Conservation (phyloP, 495 filamentous ascomycete species). For the Eremomyces bilateralis region DNA sequence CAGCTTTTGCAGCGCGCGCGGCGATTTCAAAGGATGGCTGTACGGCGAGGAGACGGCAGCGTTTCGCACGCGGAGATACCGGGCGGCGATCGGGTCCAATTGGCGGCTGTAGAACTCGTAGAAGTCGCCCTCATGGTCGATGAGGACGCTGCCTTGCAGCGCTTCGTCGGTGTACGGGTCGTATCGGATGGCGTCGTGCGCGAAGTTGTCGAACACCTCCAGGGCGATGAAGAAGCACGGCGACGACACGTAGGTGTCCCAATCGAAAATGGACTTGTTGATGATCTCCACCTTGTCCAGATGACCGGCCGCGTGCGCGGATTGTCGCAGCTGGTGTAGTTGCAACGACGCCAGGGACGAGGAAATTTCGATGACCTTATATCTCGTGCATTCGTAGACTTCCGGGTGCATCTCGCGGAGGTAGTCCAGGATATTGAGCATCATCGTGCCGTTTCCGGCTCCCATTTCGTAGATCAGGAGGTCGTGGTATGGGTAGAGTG, state of each 20-base stretch:
- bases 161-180: constrained; percentile 50
- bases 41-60: constrained; percentile 33
- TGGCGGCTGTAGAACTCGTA: constrained; percentile 68
- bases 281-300: constrained; percentile 74
- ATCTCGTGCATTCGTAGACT: constrained; percentile 87
- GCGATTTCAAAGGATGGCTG: constrained; percentile 29
- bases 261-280: constrained; percentile 86
- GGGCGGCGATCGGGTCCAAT: constrained; percentile 62
- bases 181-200: constrained; percentile 84
- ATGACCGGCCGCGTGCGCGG: constrained; percentile 49
- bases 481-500: constrained; percentile 86
- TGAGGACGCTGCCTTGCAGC: constrained; percentile 67
- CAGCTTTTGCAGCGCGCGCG: constrained; percentile 33
- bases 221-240: constrained; percentile 98
- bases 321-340: constrained; percentile 39
- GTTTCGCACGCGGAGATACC: constrained; percentile 63
- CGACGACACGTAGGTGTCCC: constrained; percentile 60
- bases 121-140: constrained; percentile 73
- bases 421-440: constrained; percentile 94
- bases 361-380: constrained; percentile 89
- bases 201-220: constrained; percentile 97
- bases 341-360: constrained; percentile 58
- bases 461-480: constrained; percentile 98
- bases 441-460: constrained; percentile 89
- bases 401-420: constrained; percentile 75